Evolutionary conservation across 1,284 basidiomycete species (phyloP).

Genomic region (Ustilago hordei): DNA sequence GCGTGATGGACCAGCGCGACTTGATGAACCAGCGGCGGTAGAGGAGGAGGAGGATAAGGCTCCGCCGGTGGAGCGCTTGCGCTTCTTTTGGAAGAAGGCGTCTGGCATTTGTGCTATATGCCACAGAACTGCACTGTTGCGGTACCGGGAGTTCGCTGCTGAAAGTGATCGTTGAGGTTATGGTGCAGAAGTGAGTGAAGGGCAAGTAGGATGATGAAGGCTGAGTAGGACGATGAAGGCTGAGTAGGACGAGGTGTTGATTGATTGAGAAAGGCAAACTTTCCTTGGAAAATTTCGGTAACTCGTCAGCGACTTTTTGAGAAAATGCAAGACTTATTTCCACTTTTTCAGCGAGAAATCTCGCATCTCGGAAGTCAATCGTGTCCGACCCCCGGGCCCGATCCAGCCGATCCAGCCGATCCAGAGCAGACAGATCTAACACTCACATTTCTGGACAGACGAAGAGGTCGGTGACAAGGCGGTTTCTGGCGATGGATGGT

Average conservation of each 20-base stretch:
- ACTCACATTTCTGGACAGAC: not conserved
- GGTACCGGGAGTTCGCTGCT: no score
- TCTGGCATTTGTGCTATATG: slow-evolving; percentile 57
- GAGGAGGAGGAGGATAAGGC: slow-evolving; percentile 19
- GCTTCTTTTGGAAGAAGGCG: slow-evolving; percentile 69
- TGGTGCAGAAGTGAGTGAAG: no score
- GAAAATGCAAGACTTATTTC: slow-evolving; percentile 10
- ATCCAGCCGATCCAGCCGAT: slow-evolving; percentile 8
- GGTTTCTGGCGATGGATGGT: not conserved
- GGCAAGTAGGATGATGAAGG: not conserved
- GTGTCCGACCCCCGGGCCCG: no score
- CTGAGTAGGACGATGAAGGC: not conserved
- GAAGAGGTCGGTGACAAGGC: not conserved
- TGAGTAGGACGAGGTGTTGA: slow-evolving; percentile 4
- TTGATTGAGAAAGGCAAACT: not conserved
- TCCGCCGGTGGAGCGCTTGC: slow-evolving; percentile 54
- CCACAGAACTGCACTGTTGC: no score
- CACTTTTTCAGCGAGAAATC: slow-evolving; percentile 9
- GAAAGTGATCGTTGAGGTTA: not conserved
- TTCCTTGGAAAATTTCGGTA: not conserved
- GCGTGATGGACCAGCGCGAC: slow-evolving; percentile 33
- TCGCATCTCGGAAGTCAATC: slow-evolving; percentile 32
- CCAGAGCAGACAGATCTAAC: not conserved
- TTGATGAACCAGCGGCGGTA: not conserved
- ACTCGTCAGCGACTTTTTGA: slow-evolving; percentile 2